These are phyloP conservation scores for Phytomonas francai DNA, from an alignment of 208 protist genomes.

Conservation along the genomic window DNA sequence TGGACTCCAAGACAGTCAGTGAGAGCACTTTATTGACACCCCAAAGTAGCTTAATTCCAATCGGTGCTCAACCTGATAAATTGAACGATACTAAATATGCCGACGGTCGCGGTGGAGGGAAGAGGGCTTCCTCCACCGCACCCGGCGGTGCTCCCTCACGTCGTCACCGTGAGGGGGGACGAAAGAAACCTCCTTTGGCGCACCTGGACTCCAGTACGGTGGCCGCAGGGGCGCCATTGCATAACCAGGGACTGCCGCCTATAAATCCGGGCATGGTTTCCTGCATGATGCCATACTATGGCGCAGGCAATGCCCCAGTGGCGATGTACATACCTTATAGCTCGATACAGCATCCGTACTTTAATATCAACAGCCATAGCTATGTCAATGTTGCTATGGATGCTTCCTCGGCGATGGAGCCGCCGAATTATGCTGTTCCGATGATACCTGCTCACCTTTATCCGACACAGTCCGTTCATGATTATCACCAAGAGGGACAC, in stretches of 20 bases:
- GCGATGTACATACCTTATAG: constrained; percentile 7
- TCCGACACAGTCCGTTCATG: constrained; percentile 21
- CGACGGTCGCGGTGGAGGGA: background rate
- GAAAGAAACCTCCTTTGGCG: background rate
- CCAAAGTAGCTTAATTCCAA: background rate
- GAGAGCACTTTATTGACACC: background rate
- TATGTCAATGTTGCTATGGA: constrained; percentile 10
- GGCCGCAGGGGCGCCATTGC: background rate
- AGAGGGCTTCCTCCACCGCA: background rate
- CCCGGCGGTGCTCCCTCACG: background rate
- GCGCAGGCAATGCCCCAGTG: background rate
- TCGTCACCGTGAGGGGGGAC: background rate
- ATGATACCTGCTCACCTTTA: constrained; percentile 12
- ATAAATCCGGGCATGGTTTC: background rate
- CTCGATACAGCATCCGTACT: constrained; percentile 9
- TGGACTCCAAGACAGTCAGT: background rate
- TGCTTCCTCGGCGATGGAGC: constrained; percentile 12
- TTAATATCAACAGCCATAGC: constrained; percentile 18
- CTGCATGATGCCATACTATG: constrained; percentile 5
- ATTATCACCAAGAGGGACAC: background rate
- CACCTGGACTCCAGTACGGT: background rate
- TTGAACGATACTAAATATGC: background rate
- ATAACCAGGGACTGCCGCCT: background rate
- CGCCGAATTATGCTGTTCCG: background rate
- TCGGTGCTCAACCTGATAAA: background rate